These are phyloP conservation scores for Mortierella sp. DNA, from an alignment of 371 early-diverging fungal genomes.

Conservation along the genomic window DNA sequence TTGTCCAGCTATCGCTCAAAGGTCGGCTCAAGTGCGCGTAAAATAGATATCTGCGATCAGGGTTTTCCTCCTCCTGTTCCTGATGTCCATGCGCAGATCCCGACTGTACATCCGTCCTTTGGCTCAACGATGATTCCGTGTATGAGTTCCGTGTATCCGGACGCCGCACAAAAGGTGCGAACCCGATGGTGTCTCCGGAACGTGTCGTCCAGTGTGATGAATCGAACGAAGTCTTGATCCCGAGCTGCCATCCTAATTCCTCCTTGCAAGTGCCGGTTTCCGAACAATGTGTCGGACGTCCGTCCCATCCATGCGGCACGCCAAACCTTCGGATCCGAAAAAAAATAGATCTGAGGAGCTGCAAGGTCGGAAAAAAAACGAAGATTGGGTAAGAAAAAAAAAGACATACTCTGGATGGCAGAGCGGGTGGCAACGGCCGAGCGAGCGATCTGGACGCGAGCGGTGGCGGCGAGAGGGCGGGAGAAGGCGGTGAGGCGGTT, in stretches of 20 bases:
- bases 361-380: not conserved
- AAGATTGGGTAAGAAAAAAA: not conserved
- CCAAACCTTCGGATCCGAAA: constrained; percentile 5
- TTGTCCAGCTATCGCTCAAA: not conserved
- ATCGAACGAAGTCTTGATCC: not conserved
- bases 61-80: not conserved
- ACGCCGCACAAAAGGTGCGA: not conserved
- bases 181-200: not conserved
- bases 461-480: constrained; percentile 48
- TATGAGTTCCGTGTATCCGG: not conserved
- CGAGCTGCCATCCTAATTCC: not conserved
- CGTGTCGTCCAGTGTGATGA: not conserved
- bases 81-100: not conserved
- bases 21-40: not conserved
- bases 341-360: constrained; percentile 7
- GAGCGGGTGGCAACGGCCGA: constrained; percentile 48
- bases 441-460: constrained; percentile 51
- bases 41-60: not conserved
- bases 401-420: constrained; percentile 52
- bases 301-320: not conserved
- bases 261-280: not conserved
- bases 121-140: not conserved
- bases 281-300: not conserved
- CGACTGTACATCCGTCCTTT: not conserved
- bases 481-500: constrained; percentile 46